A percentile compares a stretch with the other conserved stretches of the same genome.
These are phyloP conservation scores for maize (Zea mays) DNA, from an alignment of 176 grass and related monocot species.

Conservation along the genomic window Zm-B73-REFERENCE-NAM-5.0 NC_050098.1:2821501-2822000, in stretches of 20 bases:
- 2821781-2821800: constrained; percentile 83
- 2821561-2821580: constrained; percentile 65
- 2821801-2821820: constrained; percentile 46
- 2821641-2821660: constrained; percentile 18
- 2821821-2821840: constrained; percentile 82
- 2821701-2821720: constrained; percentile 54
- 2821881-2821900: constrained; percentile 24
- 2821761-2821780: constrained; percentile 43
- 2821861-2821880: constrained; percentile 40
- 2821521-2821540: constrained; percentile 46
- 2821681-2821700: constrained; percentile 58
- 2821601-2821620: constrained; percentile 36
- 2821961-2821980: constrained; percentile 38
- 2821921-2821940: constrained; percentile 55
- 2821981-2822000: constrained; percentile 32
- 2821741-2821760: constrained; percentile 46
- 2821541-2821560: constrained; percentile 68
- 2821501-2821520: constrained; percentile 63
- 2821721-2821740: constrained; percentile 56
- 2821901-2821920: constrained; percentile 33
- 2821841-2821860: constrained; percentile 95
- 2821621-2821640: constrained; percentile 5
- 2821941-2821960: constrained; percentile 42
- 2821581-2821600: constrained; percentile 60
- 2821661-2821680: constrained; percentile 50